Base-by-base conservation (phyloP, 1,139 yeast species). In the Yamadazyma oceani region DNA sequence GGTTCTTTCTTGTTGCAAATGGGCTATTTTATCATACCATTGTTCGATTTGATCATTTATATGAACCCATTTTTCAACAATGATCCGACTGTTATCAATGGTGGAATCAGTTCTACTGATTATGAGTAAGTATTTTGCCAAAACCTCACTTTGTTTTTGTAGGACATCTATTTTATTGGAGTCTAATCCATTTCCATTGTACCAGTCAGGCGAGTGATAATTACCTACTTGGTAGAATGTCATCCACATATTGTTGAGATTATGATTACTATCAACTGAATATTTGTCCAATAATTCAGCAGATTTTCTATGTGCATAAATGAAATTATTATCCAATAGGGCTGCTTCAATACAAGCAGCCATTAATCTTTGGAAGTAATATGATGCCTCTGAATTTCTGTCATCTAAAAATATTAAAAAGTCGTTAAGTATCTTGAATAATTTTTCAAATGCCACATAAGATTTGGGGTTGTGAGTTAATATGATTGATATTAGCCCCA, bases 161-260 rank as follows among this genome's bases (percentile, higher is more conserved):
- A 57, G 38, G 38, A 60, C 43, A 11, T 55, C 51, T 35, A 61
- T 41, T 28, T 50, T 50, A 10, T 50, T 43, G 2, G 50, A 42
- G 14, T 42, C 49, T 0, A 59, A 51, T 2, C 32, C 30, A 6
- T 60, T 56, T 23, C 54, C 57, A 25, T 49, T 57, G 37, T 61
- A 64, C 80, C 80, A 75, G 5, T 58, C 58, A 1, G 80, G 78
- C 2, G 80, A 68, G 10, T 71, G 58, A 47, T 56, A 78, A 48
- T 75, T 75, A 2, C 83, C 82, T 5, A 81, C 77, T 51, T 82
- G 87, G 49, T 78, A 80, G 40, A 81, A 73, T 0, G 82, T 73
- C 32, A 75, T 62, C 87, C 89, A 82, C 37, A 64, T 53, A n/a
- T 65, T 66, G 33, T 62, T 57, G 23, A 77, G 45, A 3, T 39